Evolutionary conservation across 1,284 basidiomycete genomes (phyloP).

Genomic region (Pseudozyma tsukubaensis): DNA sequence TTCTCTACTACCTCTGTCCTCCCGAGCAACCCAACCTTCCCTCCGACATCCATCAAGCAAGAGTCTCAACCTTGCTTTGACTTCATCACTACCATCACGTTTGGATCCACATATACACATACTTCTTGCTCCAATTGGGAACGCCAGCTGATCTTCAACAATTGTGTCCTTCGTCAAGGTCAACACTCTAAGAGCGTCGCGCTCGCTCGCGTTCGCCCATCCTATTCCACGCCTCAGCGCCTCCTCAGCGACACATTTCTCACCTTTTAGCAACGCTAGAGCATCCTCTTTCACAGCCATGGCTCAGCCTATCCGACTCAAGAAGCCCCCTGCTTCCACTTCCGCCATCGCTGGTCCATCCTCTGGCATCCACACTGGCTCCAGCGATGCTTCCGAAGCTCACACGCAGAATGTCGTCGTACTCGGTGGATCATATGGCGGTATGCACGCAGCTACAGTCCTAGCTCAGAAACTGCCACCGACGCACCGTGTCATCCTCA

Average conservation of each 20-base stretch:
- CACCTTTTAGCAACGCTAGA: neutral
- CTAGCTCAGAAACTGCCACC: conserved; percentile 69
- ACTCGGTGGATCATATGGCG: conserved; percentile 67
- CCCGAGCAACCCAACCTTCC: neutral
- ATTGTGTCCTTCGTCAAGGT: conserved; percentile 10
- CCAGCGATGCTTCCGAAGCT: conserved; percentile 30
- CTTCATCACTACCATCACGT: neutral
- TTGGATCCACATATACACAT: too few relatives aligned
- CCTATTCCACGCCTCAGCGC: neutral
- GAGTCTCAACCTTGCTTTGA: neutral
- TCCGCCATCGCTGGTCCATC: conserved; percentile 16
- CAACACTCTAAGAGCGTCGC: conserved; percentile 12
- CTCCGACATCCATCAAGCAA: neutral
- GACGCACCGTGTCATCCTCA: conserved; percentile 70
- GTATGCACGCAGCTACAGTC: conserved; percentile 69
- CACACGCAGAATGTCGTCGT: conserved; percentile 67
- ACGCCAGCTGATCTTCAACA: too few relatives aligned
- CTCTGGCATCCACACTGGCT: conserved; percentile 12
- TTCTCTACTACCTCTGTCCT: neutral
- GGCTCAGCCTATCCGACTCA: conserved; percentile 36
- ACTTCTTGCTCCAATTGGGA: too few relatives aligned
- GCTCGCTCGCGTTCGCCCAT: conserved; percentile 9
- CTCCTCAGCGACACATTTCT: neutral
- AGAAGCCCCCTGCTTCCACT: conserved; percentile 16
- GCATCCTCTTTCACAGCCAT: conserved; percentile 1